Percentiles rank a stretch among this genome's conserved stretches.
Evolutionary conservation across 345 rosid species (phyloP).

Genomic region (Eucalyptus virginea): DNA sequence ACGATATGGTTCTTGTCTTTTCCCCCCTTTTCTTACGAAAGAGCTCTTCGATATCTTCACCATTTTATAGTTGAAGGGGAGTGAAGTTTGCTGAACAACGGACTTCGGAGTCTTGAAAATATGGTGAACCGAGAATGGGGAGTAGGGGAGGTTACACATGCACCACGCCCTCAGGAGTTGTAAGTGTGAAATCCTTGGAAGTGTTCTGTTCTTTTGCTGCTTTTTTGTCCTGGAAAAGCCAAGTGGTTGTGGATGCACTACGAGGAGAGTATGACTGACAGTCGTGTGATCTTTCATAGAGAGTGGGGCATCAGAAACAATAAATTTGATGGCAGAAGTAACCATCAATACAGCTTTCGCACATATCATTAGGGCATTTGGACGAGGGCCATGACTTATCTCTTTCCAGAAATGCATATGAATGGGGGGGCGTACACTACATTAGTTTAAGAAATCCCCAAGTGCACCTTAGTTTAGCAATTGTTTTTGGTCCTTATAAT

Average conservation of each 20-base stretch:
- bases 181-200: neutral
- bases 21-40: neutral
- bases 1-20: neutral
- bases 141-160: neutral
- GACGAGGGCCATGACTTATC: neutral
- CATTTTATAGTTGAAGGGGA: neutral
- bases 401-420: neutral
- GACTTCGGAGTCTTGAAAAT: neutral
- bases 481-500: neutral
- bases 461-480: neutral
- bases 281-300: neutral
- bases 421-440: neutral
- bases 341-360: neutral
- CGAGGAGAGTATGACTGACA: neutral
- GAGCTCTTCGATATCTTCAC: neutral
- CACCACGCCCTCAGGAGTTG: neutral
- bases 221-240: neutral
- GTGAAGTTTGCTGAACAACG: neutral
- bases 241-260: neutral
- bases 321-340: neutral
- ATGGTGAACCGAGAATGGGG: neutral
- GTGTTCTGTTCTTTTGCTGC: neutral
- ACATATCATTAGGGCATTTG: neutral
- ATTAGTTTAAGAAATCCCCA: neutral
- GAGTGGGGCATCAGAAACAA: neutral